These are phyloP conservation scores for Neurospora sublineolata DNA, from an alignment of 495 filamentous ascomycete species.

Conservation along the genomic window DNA sequence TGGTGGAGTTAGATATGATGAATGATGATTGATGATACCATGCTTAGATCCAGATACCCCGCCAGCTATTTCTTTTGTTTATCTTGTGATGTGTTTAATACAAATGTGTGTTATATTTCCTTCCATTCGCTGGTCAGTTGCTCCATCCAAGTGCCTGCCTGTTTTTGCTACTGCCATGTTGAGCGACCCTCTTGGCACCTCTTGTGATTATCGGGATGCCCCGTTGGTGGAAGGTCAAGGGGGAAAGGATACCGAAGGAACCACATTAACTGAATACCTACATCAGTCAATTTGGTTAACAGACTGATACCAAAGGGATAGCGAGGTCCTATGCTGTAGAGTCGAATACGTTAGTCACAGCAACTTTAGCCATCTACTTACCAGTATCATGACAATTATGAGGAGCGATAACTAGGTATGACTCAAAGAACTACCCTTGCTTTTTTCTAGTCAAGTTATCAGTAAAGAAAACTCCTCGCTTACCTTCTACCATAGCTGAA, in stretches of 20 bases:
- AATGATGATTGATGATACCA: not conserved
- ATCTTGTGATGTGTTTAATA: not conserved
- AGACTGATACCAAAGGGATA: too few species aligned
- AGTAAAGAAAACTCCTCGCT: not conserved
- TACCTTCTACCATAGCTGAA: not conserved
- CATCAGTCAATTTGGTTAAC: too few species aligned
- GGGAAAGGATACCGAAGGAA: too few species aligned
- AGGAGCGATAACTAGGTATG: not conserved
- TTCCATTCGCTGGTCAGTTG: not conserved
- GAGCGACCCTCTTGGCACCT: not conserved
- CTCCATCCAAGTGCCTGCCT: not conserved
- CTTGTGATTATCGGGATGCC: too few species aligned
- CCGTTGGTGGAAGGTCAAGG: too few species aligned
- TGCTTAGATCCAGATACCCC: not conserved
- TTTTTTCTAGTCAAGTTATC: not conserved
- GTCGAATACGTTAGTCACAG: too few species aligned
- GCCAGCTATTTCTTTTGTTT: not conserved
- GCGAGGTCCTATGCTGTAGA: too few species aligned
- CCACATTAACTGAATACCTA: too few species aligned
- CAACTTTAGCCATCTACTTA: too few species aligned
- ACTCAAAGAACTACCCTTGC: not conserved
- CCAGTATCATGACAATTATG: too few species aligned
- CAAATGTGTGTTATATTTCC: not conserved
- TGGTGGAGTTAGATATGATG: not conserved
- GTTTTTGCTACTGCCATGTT: not conserved